Conservation (phyloP, 2,329 filamentous ascomycete species). For the Xylaria sp. region DNA sequence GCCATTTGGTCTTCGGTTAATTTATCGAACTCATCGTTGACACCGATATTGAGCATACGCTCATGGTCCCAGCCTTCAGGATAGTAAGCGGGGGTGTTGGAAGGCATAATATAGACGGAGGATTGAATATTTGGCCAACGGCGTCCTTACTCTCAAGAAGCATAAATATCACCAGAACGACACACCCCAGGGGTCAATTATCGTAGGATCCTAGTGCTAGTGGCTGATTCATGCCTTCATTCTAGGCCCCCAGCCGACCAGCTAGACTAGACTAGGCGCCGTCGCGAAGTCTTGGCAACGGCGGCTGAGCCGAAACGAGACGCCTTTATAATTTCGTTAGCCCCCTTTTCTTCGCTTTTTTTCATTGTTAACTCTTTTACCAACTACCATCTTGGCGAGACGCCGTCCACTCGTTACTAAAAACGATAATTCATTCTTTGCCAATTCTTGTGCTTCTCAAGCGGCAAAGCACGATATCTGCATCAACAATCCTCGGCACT, state of each 20-base stretch:
- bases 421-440: constrained; percentile 3
- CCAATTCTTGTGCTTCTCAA: neutral
- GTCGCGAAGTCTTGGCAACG: neutral
- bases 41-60: constrained; percentile 32
- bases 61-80: constrained; percentile 38
- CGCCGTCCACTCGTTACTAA: constrained; percentile 11
- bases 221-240: too few relatives aligned
- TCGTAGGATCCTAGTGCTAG: too few relatives aligned
- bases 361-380: neutral
- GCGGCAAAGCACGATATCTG: neutral
- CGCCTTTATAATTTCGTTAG: constrained; percentile 7
- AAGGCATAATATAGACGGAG: constrained; percentile 18
- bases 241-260: neutral
- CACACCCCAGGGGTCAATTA: neutral
- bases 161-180: neutral
- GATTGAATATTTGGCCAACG: neutral
- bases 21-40: constrained; percentile 14
- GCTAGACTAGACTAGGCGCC: neutral
- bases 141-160: neutral
- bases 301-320: neutral
- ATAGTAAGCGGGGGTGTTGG: constrained; percentile 28
- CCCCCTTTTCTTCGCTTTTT: constrained; percentile 10
- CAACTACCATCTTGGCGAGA: neutral
- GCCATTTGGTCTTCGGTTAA: constrained; percentile 26
- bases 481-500: neutral